These are phyloP conservation scores for Psidium guajava DNA, from an alignment of 345 rosid species.

Conservation along the genomic window DNA sequence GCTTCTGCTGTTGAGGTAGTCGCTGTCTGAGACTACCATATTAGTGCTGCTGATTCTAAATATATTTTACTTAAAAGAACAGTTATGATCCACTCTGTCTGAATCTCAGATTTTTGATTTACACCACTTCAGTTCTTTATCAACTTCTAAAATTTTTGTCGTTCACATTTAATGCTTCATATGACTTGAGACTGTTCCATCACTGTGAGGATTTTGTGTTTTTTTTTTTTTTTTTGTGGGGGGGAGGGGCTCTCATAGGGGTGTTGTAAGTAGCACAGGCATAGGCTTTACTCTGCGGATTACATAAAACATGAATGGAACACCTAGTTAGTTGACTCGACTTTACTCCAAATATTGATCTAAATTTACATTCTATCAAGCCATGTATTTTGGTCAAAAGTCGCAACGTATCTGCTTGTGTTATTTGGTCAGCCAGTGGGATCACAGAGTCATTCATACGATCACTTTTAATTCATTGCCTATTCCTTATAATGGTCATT, in stretches of 20 bases:
- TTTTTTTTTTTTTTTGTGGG: too few relatives aligned
- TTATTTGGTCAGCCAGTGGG: background rate
- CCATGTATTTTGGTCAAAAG: background rate
- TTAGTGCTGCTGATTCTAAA: background rate
- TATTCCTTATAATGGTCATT: background rate
- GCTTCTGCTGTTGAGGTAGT: background rate
- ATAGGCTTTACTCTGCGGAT: background rate
- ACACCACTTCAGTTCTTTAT: background rate
- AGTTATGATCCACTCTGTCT: background rate
- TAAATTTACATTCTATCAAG: background rate
- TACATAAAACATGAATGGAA: background rate
- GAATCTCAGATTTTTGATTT: background rate
- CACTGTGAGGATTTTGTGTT: background rate
- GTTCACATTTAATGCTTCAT: background rate
- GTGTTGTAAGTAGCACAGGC: background rate
- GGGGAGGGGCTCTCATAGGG: background rate
- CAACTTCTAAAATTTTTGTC: background rate
- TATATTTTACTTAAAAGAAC: background rate
- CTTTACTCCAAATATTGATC: background rate
- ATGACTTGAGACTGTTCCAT: background rate
- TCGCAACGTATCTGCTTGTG: background rate
- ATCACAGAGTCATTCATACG: background rate
- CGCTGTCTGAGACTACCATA: background rate
- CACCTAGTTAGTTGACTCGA: background rate
- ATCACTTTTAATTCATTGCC: background rate